Evolutionary conservation across 2,329 filamentous ascomycete species (phyloP), one percentile per base, ranked within the genome.

Genomic region (Leptodontidium sp.): DNA sequence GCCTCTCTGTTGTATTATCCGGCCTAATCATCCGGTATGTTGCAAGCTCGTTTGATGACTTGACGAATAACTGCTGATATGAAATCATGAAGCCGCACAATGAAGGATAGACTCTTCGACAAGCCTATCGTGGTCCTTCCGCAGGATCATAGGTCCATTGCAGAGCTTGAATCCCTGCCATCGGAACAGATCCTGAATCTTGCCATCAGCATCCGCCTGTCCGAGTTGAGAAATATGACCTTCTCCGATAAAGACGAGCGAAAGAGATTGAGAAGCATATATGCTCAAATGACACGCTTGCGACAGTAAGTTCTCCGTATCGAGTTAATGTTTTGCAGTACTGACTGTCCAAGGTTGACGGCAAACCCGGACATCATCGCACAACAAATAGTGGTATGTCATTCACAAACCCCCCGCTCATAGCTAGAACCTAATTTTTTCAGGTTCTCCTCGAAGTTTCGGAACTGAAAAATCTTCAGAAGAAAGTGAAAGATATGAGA

Each of bases 361-460:
- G 63, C 29, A 58, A 67, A 61, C 75, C 72, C 7, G 77, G 71
- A 45, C 14, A 7, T 67, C 24, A 49, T 67, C 14, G 14, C 11
- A 2, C 57, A 24, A 26, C 35, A 67, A 32, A 32, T 63, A 11
- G n/a, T 35, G 38, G 65, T 61, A 15, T n/a, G 62, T 50, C 38
- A 40, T 11, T n/a, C n/a, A 24, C 8, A 24, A 15, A 2, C 6
- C 24, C 24, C 11, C 9, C 7, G 6, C 47, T 50, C 5, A 21
- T 2, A 1, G 9, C n/a, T 50, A 2, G n/a, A 50, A n/a, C n/a
- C 47, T 21, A n/a, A 12, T 47, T 6, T 26, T 21, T 26, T 9
- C 12, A 50, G 47, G 47, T 50, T 50, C n/a, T 50, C 21, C 21
- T 50, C 15, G 47, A 21, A 12, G n/a, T 12, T n/a, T 12, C n/a